Evolutionary conservation across 257 asterid genomes (phyloP), one percentile per base, ranked within the genome.

Genomic region (Verbascum thapsus): DNA sequence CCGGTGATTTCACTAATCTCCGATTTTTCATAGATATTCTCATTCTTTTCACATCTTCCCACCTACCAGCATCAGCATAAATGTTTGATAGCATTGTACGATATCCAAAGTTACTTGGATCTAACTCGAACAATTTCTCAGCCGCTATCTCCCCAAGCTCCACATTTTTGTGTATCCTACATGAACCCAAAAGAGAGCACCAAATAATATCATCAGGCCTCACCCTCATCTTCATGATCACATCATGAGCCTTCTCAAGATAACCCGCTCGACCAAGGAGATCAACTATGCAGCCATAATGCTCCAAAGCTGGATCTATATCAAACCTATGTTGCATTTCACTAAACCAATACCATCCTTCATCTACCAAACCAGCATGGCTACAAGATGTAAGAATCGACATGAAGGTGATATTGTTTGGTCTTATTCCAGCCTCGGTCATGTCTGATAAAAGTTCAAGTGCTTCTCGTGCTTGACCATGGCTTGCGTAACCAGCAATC

Each of bases 401-500:
- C 61, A 90, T 78, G 52, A 94, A 85, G 56, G 81, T 90, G 48
- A 94, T 82, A 64, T 80, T 74, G 73, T 87, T 94, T 51, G 99
- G 99, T 70, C 80, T 76, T 37, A 79, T 66, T 16, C 95, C 95
- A 34, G 68, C 77, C 17, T 13, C 73, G 52, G 80, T 87, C 99
- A 90, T 90, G 68, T 75, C 81, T 2, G 83, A 69, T 66, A 94
- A 81, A 41, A 90, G 79, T 13, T 81, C 68, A 18, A 94, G 90
- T 51, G 99, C 94, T 81, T 90, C 92, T 62, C 42, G 79, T 65
- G 96, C 95, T 72, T 70, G 87, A 26, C 99, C 99, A 49, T 90
- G 95, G 91, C 87, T 87, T 53, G 97, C 99, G 49, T 94, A 90
- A 41, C 99, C 97, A 55, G 96, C 85, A 67, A 94, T 83, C 95